Evolutionary conservation across 2,329 filamentous ascomycete species (phyloP).

Genomic region (Metarhizium rileyi): DNA sequence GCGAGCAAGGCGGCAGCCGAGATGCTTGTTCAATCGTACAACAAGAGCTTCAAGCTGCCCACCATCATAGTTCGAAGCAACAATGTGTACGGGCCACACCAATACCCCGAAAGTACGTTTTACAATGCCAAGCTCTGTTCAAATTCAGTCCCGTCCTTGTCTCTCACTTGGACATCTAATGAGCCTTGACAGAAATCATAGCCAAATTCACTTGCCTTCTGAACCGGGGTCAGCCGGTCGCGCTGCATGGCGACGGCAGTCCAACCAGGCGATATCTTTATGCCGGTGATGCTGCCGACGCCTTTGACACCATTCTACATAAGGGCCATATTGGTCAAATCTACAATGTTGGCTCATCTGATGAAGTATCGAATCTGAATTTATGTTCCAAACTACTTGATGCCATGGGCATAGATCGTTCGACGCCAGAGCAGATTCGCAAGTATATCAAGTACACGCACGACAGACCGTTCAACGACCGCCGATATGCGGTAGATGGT

Average conservation of each 20-base stretch:
- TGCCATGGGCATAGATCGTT: constrained; percentile 47
- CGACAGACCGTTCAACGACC: constrained; percentile 71
- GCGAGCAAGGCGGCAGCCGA: constrained; percentile 75
- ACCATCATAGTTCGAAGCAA: constrained; percentile 73
- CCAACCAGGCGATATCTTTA: constrained; percentile 69
- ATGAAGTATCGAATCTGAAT: constrained; percentile 66
- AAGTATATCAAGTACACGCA: constrained; percentile 65
- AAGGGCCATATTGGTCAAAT: constrained; percentile 63
- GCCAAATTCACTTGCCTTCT: constrained; percentile 71
- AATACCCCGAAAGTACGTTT: constrained; percentile 68
- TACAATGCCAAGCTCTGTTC: background rate
- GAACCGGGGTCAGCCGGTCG: constrained; percentile 54
- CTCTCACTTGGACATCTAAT: background rate
- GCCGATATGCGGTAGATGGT: constrained; percentile 62
- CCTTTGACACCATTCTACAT: constrained; percentile 77
- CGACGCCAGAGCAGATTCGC: constrained; percentile 41
- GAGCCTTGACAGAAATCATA: constrained; percentile 57
- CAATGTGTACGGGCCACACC: constrained; percentile 78
- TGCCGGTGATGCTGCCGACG: constrained; percentile 69
- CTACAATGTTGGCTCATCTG: constrained; percentile 73
- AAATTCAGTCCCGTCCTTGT: no score
- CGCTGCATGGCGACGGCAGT: constrained; percentile 67
- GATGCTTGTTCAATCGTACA: constrained; percentile 81
- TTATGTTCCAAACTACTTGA: constrained; percentile 57
- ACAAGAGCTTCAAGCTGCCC: constrained; percentile 72